Percentiles rank a stretch among this genome's conserved stretches.
Conservation (phyloP, 2,329 filamentous ascomycete species). For the Diplodia mutila region DNA sequence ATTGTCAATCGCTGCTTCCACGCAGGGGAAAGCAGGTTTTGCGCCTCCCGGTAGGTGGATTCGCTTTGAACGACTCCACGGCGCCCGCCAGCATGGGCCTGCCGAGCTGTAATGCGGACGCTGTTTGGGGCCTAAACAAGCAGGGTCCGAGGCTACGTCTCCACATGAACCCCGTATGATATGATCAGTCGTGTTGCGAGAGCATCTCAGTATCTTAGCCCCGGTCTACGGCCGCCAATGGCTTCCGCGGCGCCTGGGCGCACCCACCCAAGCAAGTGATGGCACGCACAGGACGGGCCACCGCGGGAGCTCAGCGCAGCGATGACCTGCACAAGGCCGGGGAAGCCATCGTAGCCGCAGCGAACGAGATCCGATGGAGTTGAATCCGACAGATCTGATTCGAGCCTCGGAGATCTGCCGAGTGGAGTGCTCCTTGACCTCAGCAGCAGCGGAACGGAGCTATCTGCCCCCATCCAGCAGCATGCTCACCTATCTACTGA, state of each 20-base stretch:
- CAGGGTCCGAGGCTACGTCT: constrained; percentile 1
- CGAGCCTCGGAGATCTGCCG: neutral
- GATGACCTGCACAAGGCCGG: constrained; percentile 7
- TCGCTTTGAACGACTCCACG: neutral
- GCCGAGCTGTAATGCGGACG: neutral
- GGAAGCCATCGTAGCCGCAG: neutral
- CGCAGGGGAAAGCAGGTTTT: constrained; percentile 10
- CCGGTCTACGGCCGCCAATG: neutral
- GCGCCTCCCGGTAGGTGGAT: neutral
- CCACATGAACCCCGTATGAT: neutral
- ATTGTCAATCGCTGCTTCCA: constrained; percentile 1
- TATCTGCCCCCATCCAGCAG: neutral
- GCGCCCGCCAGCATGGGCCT: neutral
- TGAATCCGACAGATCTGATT: constrained; percentile 9
- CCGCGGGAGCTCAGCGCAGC: neutral
- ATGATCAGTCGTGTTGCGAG: neutral
- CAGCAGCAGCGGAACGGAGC: constrained; percentile 1
- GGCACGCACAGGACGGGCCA: constrained; percentile 1
- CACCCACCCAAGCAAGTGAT: neutral
- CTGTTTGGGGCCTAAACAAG: neutral
- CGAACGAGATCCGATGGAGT: neutral
- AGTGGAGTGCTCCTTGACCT: neutral
- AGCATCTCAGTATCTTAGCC: neutral
- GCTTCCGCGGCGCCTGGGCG: neutral
- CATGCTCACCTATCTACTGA: neutral